phyloP scores from a whole-genome alignment of 805 yeast species.

The Wickerhamiella shivajii region DNA sequence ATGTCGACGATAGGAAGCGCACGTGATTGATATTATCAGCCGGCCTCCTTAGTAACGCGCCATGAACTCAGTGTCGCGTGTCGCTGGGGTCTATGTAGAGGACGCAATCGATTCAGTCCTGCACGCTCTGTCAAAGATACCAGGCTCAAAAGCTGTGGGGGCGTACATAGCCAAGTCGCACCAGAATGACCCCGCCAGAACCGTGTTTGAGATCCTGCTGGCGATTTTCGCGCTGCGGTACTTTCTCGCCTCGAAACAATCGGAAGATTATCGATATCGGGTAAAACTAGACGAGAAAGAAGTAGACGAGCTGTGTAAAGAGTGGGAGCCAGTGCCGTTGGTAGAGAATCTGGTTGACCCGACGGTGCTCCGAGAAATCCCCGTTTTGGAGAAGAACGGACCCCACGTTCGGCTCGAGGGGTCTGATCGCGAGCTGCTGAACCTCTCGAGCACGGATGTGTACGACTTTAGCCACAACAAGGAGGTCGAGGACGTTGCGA shows the following conservation, averaged over 20 bases:
- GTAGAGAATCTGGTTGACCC: slow-evolving; percentile 43
- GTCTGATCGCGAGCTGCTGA: slow-evolving; percentile 33
- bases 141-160: slow-evolving; percentile 28
- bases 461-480: slow-evolving; percentile 42
- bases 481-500: slow-evolving; percentile 38
- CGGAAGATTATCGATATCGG: slow-evolving; percentile 56
- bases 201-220: slow-evolving; percentile 62
- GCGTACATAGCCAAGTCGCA: slow-evolving; percentile 74
- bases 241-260: slow-evolving; percentile 63
- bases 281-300: slow-evolving; percentile 41
- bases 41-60: too few species aligned
- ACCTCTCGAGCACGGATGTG: slow-evolving; percentile 61
- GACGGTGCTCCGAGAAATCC: slow-evolving; percentile 52
- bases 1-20: too few species aligned
- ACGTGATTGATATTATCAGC: too few species aligned
- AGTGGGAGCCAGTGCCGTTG: slow-evolving; percentile 86
- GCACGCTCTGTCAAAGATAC: slow-evolving; percentile 18
- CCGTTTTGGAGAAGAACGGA: slow-evolving; percentile 40
- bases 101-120: slow-evolving; percentile 3
- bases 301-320: slow-evolving; percentile 67
- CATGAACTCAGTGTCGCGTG: slow-evolving; percentile 4
- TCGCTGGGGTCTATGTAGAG: slow-evolving; percentile 6
- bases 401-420: slow-evolving; percentile 23
- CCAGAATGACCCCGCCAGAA: slow-evolving; percentile 85
- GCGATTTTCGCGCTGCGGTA: slow-evolving; percentile 73